phyloP scores from a whole-genome alignment of 1,284 basidiomycete species.

The Exobasidium rhododendri region DNA sequence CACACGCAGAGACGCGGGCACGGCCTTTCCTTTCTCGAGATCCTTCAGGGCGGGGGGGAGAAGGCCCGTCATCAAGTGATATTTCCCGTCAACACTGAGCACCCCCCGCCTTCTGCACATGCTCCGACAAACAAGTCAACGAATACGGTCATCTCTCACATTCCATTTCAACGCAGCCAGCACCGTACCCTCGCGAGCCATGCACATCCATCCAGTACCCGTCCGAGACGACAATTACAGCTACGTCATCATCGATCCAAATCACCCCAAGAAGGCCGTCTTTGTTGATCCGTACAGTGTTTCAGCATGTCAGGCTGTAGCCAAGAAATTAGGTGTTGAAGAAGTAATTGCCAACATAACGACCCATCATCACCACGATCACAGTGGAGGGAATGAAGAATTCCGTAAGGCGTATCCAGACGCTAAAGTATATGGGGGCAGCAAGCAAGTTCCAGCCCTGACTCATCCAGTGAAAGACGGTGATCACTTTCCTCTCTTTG shows the following conservation, averaged over 20 bases:
- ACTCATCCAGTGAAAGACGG: conserved; percentile 65
- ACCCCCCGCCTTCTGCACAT: background rate
- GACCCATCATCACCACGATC: conserved; percentile 62
- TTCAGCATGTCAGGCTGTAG: conserved; percentile 67
- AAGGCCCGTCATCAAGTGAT: too few species aligned
- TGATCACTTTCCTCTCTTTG: conserved; percentile 28
- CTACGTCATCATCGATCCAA: conserved; percentile 38
- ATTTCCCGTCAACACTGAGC: background rate
- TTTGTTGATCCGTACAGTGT: conserved; percentile 75
- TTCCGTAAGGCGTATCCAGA: conserved; percentile 62
- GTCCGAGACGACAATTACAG: conserved; percentile 54
- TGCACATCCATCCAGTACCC: conserved; percentile 52
- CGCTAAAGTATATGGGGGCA: conserved; percentile 79
- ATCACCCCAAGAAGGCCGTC: conserved; percentile 39
- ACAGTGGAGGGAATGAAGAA: conserved; percentile 78
- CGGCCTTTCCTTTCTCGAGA: too few species aligned
- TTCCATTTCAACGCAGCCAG: background rate
- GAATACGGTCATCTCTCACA: background rate
- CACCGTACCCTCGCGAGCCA: conserved; percentile 13
- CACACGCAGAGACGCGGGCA: too few species aligned
- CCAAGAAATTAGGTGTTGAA: conserved; percentile 66
- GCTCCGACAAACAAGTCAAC: background rate
- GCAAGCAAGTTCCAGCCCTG: conserved; percentile 66
- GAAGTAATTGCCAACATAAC: conserved; percentile 54
- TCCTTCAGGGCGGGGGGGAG: too few species aligned